Base-by-base conservation (phyloP, 73 alveolate genomes). In the Paramecium biaurelia region DNA sequence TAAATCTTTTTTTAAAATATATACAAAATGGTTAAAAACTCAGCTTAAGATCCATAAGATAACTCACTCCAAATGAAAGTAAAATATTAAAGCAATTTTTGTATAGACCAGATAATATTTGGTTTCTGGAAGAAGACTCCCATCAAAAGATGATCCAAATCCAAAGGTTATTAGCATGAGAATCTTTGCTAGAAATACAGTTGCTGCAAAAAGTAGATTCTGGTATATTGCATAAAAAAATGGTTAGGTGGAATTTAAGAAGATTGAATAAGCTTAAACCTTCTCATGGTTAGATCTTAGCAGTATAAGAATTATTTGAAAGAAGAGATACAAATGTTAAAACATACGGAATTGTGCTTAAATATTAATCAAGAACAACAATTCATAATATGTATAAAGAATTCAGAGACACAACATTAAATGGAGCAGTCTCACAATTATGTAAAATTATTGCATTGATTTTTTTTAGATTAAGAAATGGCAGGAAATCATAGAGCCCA, bases 401-500 rank as follows among this genome's bases (percentile, higher is more conserved):
- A 92, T 96, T 76, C 96, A 96, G 99, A 97, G 97, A 94, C 92
- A 92, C 93, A 94, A 79, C 98, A 56, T 95, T 96, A 45, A 92
- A 93, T 84, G 98, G 98, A 23, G 99, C 99, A 58, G 96, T 97
- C 89, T 92, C 97, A 92, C 96, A 96, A 88, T 85, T 97, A 93
- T 95, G 96, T 93, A 92, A 28, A 24, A n/a, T 18, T 43, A 37
- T 42, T 56, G 49, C 70, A 49, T 14, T 10, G 30, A 26, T 7
- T 23, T 23, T 41, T n/a, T 32, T 14, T 58, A 93, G 95, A 95
- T 92, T 84, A 74, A 92, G 98, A 97, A 92, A 96, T 97, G 99
- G 95, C 97, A 41, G 98, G 99, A 24, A 95, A 97, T 92, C 99
- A 97, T 96, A 96, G 98, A 95, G 98, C 98, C 35, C 88, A 92